Evolutionary conservation across 2,329 filamentous ascomycete species (phyloP), one percentile per base, ranked within the genome.

Genomic region (Hypoxylon sp.): DNA sequence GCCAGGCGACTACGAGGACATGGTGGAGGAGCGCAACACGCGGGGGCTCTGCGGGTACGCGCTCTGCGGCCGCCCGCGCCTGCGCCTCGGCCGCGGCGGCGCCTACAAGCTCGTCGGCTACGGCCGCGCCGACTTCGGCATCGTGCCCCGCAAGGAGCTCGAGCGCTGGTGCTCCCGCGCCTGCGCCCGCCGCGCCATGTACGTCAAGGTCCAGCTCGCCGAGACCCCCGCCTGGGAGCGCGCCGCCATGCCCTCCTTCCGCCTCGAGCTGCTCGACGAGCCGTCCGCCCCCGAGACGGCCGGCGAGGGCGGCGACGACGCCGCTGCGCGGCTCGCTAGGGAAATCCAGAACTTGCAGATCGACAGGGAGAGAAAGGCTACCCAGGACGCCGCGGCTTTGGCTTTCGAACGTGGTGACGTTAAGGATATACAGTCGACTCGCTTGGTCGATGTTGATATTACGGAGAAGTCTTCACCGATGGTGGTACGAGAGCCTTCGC

Each of bases 1-100:
- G 72, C 91, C 93, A 0, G 82, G 84, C 49, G 94, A 99, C 78
- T 96, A 96, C 78, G 92, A 97, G 70, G 89, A 91, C 63, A 79
- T 98, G 46, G 87, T 97, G 58, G 84, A 89, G 63, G 95, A 99
- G 79, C 90, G 95, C 69, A 96, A 96, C 73, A 89, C 91, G 64
- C 88, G 91, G 67, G 85, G 83, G 38, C 81, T 85, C 17, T 99
- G 95, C 76, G 95, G 92, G 1, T 98, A 97, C 72, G 81, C 84
- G 0, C 81, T 98, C 23, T 99, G 95, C 73, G 77, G 85, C 0
- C 82, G 81, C 13, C 81, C 85, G n/a, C 87, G 86, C 33, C 79
- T 82, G 26, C 79, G 80, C 26, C 79, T 83, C 48, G 77, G 80
- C 13, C 77, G 79, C 9, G 83, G 81, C 1, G 87, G 86, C 13